Evolutionary conservation across 2,329 filamentous ascomycete genomes (phyloP), one percentile per base, ranked within the genome.

Genomic region (Clathrospora elynae): DNA sequence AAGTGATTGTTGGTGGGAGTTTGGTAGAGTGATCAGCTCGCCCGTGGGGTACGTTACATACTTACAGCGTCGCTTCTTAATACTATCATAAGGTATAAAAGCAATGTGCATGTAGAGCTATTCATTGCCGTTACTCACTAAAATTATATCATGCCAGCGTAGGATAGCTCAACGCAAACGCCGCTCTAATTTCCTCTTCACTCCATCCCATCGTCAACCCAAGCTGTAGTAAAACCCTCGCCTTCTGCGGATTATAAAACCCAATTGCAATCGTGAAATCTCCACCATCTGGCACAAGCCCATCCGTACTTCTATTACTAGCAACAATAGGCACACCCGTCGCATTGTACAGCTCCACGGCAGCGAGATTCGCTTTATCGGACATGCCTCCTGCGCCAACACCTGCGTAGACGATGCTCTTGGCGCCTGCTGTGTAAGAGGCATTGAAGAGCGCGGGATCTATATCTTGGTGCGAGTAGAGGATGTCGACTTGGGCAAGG

Each of bases 401-500:
- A 5, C 79, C 80, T 0, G 79, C 80, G 14, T 77, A 76, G 1
- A 83, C 77, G 7, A 84, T 70, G 1, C 81, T 81, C 46, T 75
- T 61, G 0, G 80, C 78, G 2, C 79, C 80, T 5, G 66, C 70
- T 1, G 66, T 67, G n/a, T 79, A 71, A 2, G 78, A 75, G 0
- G 75, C 72, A 17, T 72, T 64, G 28, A 80, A 74, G 2, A 81
- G 68, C 12, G 62, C 61, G 13, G 75, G 68, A 47, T 76, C 70
- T 55, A 80, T 75, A 42, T 76, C 78, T 53, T 83, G 74, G 61
- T 83, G 74, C 0, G 76, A 73, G 60, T 79, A 82, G 4, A 83
- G 59, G 20, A 83, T 77, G 49, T 82, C 79, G 18, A 84, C 78
- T 42, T 77, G 70, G 0, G 80, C 79, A 17, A 84, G 70, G 77